These are phyloP conservation scores for Shiraia sp. DNA, from an alignment of 2,329 filamentous ascomycete genomes.

Conservation along the genomic window DNA sequence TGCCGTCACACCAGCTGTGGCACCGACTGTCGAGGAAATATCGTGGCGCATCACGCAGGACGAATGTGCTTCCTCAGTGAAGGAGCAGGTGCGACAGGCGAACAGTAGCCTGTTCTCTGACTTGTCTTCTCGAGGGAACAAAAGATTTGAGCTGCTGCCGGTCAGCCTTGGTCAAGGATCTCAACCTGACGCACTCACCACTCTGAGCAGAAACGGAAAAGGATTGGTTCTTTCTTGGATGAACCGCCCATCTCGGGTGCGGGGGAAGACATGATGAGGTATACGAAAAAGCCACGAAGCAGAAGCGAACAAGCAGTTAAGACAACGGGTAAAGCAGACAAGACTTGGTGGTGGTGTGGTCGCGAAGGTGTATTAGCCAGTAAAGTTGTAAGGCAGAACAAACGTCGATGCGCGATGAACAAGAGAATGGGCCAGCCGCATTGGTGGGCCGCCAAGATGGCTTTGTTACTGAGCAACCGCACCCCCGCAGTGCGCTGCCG, in stretches of 20 bases:
- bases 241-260: constrained; percentile 27
- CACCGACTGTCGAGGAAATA: constrained; percentile 86
- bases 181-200: constrained; percentile 59
- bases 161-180: constrained; percentile 2
- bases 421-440: background rate
- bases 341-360: no score
- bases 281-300: no score
- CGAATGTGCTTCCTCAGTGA: constrained; percentile 81
- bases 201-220: constrained; percentile 97
- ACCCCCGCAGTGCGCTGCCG: constrained; percentile 8
- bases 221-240: constrained; percentile 71
- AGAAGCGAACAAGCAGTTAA: no score
- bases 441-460: background rate
- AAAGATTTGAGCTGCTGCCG: constrained; percentile 78
- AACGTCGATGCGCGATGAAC: background rate
- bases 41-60: constrained; percentile 96
- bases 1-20: constrained; percentile 95
- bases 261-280: constrained; percentile 43
- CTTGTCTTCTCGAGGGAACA: constrained; percentile 95
- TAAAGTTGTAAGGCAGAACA: no score
- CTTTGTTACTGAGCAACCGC: constrained; percentile 6
- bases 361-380: no score
- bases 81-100: constrained; percentile 93
- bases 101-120: constrained; percentile 85
- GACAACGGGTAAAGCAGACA: no score